Conservation (phyloP, 805 yeast species). For the Ogataea siamensis region DNA sequence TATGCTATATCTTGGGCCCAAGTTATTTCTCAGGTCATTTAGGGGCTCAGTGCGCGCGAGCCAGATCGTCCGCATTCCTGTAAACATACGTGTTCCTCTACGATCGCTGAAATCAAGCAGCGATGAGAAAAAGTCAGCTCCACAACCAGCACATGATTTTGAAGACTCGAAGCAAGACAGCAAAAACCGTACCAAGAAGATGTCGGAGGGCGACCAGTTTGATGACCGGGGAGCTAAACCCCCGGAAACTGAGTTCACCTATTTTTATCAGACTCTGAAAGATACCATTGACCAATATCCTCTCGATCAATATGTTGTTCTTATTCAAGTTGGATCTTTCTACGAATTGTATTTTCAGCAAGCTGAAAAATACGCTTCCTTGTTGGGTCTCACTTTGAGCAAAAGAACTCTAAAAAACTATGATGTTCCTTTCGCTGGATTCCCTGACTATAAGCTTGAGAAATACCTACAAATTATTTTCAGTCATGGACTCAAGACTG, state of each 20-base stretch:
- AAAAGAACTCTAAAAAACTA: slow-evolving; percentile 44
- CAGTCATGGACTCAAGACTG: slow-evolving; percentile 67
- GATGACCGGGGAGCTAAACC: slow-evolving; percentile 22
- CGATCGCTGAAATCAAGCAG: background rate
- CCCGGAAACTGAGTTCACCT: slow-evolving; percentile 24
- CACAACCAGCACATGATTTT: background rate
- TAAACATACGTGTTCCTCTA: slow-evolving; percentile 3
- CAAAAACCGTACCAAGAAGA: background rate
- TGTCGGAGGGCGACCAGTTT: slow-evolving; percentile 8
- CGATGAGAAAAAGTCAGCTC: background rate
- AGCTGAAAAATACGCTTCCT: slow-evolving; percentile 70
- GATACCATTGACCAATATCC: slow-evolving; percentile 29
- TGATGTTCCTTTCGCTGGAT: slow-evolving; percentile 84
- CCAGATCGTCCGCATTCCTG: slow-evolving; percentile 7
- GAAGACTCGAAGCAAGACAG: background rate
- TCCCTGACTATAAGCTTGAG: slow-evolving; percentile 70
- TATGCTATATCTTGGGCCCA: background rate
- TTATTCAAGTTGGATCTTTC: slow-evolving; percentile 84
- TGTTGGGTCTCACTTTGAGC: slow-evolving; percentile 71
- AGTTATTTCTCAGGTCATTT: background rate
- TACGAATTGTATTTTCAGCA: slow-evolving; percentile 88
- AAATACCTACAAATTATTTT: slow-evolving; percentile 75
- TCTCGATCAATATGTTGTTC: slow-evolving; percentile 45
- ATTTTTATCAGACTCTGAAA: slow-evolving; percentile 32
- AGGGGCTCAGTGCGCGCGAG: no score